Evolutionary conservation across 768 basidiomycete species (phyloP).

Genomic region (Agrocybe pediades): DNA sequence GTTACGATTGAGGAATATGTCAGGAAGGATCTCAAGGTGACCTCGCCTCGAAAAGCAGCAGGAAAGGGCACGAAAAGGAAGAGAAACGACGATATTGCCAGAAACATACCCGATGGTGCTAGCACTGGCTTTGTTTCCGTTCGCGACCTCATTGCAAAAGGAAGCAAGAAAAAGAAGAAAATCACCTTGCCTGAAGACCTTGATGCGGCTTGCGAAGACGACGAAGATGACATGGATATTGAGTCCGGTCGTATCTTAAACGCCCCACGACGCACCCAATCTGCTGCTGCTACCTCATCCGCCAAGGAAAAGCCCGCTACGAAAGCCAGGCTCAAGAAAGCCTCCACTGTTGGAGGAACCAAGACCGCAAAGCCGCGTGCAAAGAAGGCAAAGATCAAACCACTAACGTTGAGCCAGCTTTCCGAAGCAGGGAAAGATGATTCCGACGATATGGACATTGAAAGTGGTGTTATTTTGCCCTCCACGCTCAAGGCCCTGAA

Average conservation of each 20-base stretch:
- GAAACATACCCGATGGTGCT: constrained; percentile 79
- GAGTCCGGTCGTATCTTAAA: constrained; percentile 51
- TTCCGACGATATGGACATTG: constrained; percentile 57
- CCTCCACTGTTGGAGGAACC: constrained; percentile 39
- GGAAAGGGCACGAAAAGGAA: constrained; percentile 60
- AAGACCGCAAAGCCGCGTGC: constrained; percentile 25
- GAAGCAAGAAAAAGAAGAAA: constrained; percentile 44
- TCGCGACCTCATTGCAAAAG: constrained; percentile 60
- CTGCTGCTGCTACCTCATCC: constrained; percentile 35
- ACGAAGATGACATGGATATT: constrained; percentile 69
- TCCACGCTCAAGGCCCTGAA: not conserved
- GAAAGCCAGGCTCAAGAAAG: constrained; percentile 43
- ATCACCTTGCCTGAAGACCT: constrained; percentile 39
- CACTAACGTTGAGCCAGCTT: constrained; percentile 40
- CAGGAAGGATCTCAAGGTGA: constrained; percentile 48
- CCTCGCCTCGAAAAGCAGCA: constrained; percentile 32
- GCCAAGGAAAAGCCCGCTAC: constrained; percentile 26
- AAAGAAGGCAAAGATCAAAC: constrained; percentile 25
- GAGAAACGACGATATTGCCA: constrained; percentile 61
- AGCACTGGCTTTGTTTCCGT: constrained; percentile 72
- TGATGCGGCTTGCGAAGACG: constrained; percentile 58
- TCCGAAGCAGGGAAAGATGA: constrained; percentile 51
- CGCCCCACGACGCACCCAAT: constrained; percentile 52
- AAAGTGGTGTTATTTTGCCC: constrained; percentile 36
- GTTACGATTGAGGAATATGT: constrained; percentile 83